Evolutionary conservation across 192 early-diverging fungal species (phyloP).

Genomic region (Backusella morwellensis): DNA sequence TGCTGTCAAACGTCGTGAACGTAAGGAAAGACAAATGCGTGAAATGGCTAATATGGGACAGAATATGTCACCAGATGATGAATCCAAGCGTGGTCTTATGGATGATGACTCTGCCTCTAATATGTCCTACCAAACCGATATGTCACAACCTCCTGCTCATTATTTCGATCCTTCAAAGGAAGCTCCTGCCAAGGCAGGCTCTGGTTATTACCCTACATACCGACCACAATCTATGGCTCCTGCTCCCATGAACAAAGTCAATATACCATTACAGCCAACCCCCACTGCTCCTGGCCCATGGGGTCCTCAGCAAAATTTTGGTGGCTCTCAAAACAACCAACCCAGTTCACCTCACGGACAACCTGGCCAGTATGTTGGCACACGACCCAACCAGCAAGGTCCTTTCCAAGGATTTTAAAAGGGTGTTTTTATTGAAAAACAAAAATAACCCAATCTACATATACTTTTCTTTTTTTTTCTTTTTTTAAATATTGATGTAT

Average conservation of each 20-base stretch:
- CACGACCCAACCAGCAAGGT: slow-evolving; percentile 3
- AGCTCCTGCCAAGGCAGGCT: slow-evolving; percentile 28
- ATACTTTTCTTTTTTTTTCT: neutral
- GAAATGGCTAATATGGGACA: slow-evolving; percentile 19
- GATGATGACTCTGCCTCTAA: slow-evolving; percentile 23
- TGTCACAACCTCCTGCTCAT: slow-evolving; percentile 11
- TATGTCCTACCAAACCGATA: slow-evolving; percentile 5
- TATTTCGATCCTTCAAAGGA: slow-evolving; percentile 42
- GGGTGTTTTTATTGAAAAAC: neutral
- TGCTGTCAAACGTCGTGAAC: slow-evolving; percentile 67
- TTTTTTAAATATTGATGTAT: slow-evolving; percentile 11
- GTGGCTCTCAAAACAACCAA: slow-evolving; percentile 12
- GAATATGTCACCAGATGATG: slow-evolving; percentile 8
- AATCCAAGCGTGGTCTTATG: slow-evolving; percentile 9
- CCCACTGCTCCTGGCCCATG: slow-evolving; percentile 23
- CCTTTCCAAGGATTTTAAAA: slow-evolving; percentile 16
- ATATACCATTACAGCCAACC: slow-evolving; percentile 21
- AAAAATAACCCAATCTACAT: slow-evolving; percentile 1
- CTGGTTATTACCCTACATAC: slow-evolving; percentile 35
- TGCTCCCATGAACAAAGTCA: neutral
- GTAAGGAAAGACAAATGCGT: slow-evolving; percentile 37
- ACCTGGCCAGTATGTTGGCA: slow-evolving; percentile 3
- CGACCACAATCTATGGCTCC: slow-evolving; percentile 23
- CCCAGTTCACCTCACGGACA: neutral
- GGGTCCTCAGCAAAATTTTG: slow-evolving; percentile 19